Percentiles rank a stretch among this genome's conserved stretches.
These are phyloP conservation scores for Calocybe gangraenosa DNA, from an alignment of 768 basidiomycete genomes.

Conservation along the genomic window DNA sequence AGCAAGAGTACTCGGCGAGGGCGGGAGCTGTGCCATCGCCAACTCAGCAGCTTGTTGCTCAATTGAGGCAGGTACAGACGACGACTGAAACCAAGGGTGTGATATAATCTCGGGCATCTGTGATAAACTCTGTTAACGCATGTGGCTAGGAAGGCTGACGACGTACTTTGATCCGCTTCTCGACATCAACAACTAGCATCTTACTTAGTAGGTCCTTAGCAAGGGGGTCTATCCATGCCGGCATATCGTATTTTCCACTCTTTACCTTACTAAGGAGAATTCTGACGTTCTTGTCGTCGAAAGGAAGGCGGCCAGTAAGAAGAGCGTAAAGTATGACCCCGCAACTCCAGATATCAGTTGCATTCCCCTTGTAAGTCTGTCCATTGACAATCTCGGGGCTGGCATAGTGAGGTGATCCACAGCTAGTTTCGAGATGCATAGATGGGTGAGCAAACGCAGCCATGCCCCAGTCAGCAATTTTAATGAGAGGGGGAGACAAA, in stretches of 20 bases:
- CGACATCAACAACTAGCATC: conserved; percentile 88
- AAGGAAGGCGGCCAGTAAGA: conserved; percentile 86
- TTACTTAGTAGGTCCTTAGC: conserved; percentile 79
- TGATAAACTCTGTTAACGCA: not conserved
- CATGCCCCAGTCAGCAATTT: conserved; percentile 99
- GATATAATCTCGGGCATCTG: conserved; percentile 83
- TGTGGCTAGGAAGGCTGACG: conserved; percentile 3
- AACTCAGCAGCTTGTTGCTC: conserved; percentile 14
- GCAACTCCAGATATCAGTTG: conserved; percentile 96
- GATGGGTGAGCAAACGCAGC: conserved; percentile 89
- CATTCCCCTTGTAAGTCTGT: conserved; percentile 80
- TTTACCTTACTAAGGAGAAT: conserved; percentile 83
- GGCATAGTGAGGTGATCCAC: conserved; percentile 96
- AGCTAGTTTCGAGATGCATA: conserved; percentile 87
- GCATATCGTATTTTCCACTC: conserved; percentile 80
- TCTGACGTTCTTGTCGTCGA: conserved; percentile 86
- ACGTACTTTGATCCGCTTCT: conserved; percentile 73
- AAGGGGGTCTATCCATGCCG: conserved; percentile 72
- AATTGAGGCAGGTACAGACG: conserved; percentile 23
- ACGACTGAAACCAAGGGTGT: conserved; percentile 72
- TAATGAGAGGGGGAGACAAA: conserved; percentile 76
- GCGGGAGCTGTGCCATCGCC: conserved; percentile 40
- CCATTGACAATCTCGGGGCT: conserved; percentile 96
- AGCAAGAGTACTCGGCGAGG: conserved; percentile 65
- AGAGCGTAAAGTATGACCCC: conserved; percentile 92